Evolutionary conservation across 345 rosid species (phyloP).

Genomic region (Melastoma malabathricum): DNA sequence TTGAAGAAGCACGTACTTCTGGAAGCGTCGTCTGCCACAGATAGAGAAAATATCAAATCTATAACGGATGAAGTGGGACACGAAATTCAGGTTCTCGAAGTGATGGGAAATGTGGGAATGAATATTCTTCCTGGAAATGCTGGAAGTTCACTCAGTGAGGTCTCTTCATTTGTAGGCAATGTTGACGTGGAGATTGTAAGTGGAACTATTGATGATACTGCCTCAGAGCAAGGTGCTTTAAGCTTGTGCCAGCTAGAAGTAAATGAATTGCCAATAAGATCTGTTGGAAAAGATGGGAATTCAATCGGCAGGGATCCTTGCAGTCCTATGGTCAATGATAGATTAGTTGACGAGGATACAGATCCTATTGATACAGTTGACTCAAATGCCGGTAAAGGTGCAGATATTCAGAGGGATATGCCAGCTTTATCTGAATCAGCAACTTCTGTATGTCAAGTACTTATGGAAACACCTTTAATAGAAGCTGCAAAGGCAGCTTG

Average conservation of each 20-base stretch:
- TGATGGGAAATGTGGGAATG: constrained; percentile 11
- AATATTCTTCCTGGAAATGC: constrained; percentile 17
- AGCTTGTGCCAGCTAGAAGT: constrained; percentile 8
- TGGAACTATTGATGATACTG: constrained; percentile 11
- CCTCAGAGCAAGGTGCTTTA: constrained; percentile 9
- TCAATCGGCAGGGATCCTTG: not conserved
- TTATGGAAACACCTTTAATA: constrained; percentile 1
- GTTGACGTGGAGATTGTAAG: constrained; percentile 11
- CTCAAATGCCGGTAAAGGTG: constrained; percentile 4
- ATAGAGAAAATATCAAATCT: not conserved
- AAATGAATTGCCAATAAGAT: not conserved
- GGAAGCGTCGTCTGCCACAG: constrained; percentile 16
- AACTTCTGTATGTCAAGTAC: constrained; percentile 3
- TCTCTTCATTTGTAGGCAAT: constrained; percentile 11
- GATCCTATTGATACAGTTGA: not conserved
- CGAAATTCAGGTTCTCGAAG: constrained; percentile 25
- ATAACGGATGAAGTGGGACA: constrained; percentile 12
- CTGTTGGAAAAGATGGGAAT: constrained; percentile 1
- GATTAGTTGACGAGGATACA: not conserved
- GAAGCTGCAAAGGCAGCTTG: constrained; percentile 10
- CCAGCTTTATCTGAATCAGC: not conserved
- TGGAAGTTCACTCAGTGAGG: constrained; percentile 12
- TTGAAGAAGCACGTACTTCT: constrained; percentile 7
- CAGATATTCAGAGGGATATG: constrained; percentile 2
- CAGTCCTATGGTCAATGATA: not conserved